Conservation (phyloP, 768 basidiomycete genomes). For the Mycena crocata region DNA sequence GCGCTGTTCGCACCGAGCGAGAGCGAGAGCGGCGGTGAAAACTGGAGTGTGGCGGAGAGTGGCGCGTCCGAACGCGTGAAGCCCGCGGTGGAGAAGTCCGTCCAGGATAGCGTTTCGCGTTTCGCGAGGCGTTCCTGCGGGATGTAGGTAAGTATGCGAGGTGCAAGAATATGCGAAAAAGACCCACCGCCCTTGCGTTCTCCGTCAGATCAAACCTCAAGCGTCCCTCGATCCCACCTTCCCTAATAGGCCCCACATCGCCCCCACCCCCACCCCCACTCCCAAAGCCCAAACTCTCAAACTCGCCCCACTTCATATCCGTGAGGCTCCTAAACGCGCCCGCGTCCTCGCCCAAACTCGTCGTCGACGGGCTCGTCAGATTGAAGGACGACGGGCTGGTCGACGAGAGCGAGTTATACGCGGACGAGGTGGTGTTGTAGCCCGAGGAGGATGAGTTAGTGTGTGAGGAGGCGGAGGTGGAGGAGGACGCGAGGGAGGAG, state of each 20-base stretch:
- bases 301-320: slow-evolving; percentile 92
- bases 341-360: slow-evolving; percentile 53
- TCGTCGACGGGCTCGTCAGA: slow-evolving; percentile 42
- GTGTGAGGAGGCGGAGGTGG: slow-evolving; percentile 2
- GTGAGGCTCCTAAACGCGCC: slow-evolving; percentile 85
- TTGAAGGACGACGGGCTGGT: slow-evolving; percentile 41
- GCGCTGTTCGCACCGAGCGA: slow-evolving; percentile 51
- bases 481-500: slow-evolving; percentile 11
- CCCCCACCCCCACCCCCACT: slow-evolving; percentile 47
- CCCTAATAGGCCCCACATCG: not conserved
- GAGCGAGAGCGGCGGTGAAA: slow-evolving; percentile 62
- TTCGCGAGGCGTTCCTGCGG: slow-evolving; percentile 74
- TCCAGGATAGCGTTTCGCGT: slow-evolving; percentile 89
- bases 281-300: slow-evolving; percentile 87
- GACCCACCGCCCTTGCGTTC: slow-evolving; percentile 73
- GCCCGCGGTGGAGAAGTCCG: slow-evolving; percentile 86
- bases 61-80: slow-evolving; percentile 85
- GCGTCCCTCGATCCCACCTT: slow-evolving; percentile 74
- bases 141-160: slow-evolving; percentile 5
- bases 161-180: slow-evolving; percentile 16
- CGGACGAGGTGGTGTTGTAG: not conserved
- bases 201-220: slow-evolving; percentile 95
- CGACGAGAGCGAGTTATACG: slow-evolving; percentile 16
- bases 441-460: not conserved
- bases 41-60: slow-evolving; percentile 85